phyloP scores from a whole-genome alignment of 495 filamentous ascomycete species.

The Hypomontagnella monticulosa region DNA sequence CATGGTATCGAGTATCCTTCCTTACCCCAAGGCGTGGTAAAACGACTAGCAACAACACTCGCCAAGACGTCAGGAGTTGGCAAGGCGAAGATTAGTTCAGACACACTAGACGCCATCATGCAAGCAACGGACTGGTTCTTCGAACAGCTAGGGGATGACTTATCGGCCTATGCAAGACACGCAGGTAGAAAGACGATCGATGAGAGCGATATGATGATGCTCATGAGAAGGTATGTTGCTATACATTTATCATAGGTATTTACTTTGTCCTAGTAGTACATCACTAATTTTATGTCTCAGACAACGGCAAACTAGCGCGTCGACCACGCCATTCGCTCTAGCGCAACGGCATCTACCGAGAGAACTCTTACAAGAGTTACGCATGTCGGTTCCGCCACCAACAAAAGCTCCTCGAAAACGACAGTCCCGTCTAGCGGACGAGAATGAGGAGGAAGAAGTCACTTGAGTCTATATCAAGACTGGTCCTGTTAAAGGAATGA shows the following conservation, averaged over 20 bases:
- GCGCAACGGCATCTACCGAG: conserved; percentile 83
- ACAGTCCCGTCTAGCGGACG: conserved; percentile 44
- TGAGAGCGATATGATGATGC: conserved; percentile 79
- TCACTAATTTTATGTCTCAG: conserved; percentile 58
- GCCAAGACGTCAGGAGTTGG: conserved; percentile 66
- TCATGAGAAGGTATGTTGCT: conserved; percentile 80
- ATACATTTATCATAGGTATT: conserved; percentile 39
- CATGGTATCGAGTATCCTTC: conserved; percentile 80
- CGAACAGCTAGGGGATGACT: conserved; percentile 81
- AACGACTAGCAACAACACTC: conserved; percentile 78
- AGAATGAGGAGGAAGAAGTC: conserved; percentile 51
- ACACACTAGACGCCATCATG: conserved; percentile 76
- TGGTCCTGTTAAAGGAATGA: not conserved
- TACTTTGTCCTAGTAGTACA: conserved; percentile 27
- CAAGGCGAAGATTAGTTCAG: conserved; percentile 73
- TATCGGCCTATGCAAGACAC: conserved; percentile 81
- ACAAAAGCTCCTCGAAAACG: conserved; percentile 41
- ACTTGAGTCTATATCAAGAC: conserved; percentile 29
- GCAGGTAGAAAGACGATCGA: conserved; percentile 86
- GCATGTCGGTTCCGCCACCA: conserved; percentile 68
- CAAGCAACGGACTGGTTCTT: conserved; percentile 90
- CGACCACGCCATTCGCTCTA: conserved; percentile 81
- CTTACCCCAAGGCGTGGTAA: conserved; percentile 74
- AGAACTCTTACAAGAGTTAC: conserved; percentile 83
- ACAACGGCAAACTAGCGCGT: conserved; percentile 77